These are phyloP conservation scores for Ustilago cynodontis DNA, from an alignment of 1,284 basidiomycete species.

Conservation along the genomic window DNA sequence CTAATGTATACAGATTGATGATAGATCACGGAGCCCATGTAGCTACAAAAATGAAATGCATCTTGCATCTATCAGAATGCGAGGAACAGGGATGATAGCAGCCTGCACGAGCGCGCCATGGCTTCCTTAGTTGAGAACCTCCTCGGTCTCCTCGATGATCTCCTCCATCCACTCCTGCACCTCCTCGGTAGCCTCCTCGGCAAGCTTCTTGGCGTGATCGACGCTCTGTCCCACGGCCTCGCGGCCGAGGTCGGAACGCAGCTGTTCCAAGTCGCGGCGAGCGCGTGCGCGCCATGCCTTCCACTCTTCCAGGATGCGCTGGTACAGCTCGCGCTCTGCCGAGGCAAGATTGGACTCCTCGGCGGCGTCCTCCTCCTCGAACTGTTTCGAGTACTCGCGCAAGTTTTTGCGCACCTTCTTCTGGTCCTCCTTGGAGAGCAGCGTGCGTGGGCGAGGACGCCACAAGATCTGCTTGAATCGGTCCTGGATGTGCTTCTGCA, in stretches of 20 bases:
- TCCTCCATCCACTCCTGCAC: conserved; percentile 70
- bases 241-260: conserved; percentile 53
- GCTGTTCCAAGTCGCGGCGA: conserved; percentile 57
- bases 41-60: neutral
- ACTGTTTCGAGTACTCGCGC: conserved; percentile 88
- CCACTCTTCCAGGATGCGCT: conserved; percentile 96
- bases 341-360: conserved; percentile 94
- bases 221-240: conserved; percentile 47
- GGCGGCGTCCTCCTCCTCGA: conserved; percentile 96
- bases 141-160: conserved; percentile 69
- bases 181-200: conserved; percentile 66
- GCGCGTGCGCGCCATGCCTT: conserved; percentile 82
- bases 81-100: neutral
- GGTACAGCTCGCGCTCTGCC: conserved; percentile 89
- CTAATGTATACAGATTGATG: too few species aligned
- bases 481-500: conserved; percentile 88
- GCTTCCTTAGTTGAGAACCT: conserved; percentile 46
- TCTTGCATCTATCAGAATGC: neutral
- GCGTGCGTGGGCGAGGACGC: conserved; percentile 90
- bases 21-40: conserved; percentile 9
- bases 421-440: conserved; percentile 90
- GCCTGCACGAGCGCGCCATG: neutral
- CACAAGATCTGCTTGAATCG: conserved; percentile 99
- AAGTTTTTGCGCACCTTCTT: conserved; percentile 88
- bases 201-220: conserved; percentile 57